Base-by-base conservation (phyloP, 1,284 basidiomycete genomes). In the Trichosporon ovoides region DNA sequence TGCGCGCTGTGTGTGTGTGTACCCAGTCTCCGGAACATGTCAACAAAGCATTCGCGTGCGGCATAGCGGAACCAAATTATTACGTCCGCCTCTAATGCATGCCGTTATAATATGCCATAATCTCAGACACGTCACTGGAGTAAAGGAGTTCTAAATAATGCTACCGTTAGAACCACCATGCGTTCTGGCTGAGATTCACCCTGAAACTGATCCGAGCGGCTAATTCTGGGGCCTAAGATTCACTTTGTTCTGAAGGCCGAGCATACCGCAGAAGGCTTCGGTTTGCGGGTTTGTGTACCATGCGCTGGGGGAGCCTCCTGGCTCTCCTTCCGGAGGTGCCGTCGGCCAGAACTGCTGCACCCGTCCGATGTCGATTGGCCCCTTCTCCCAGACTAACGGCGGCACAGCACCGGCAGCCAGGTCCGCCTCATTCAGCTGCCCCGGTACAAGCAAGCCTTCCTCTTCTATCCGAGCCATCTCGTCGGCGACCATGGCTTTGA, bases 261-360 rank as follows among this genome's bases (percentile, higher is more conserved):
- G 71, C 81, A 96, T 84, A 24, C 79, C 75, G 67, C 90, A 91
- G 65, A 97, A 88, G 1, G 91, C 87, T 56, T 85, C 85, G 0
- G 94, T 98, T 71, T 98, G 95, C 10, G 90, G 88, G 69, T 96
- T 97, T 6, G 86, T 85, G 75, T 90, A 94, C 80, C 85, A 86
- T 7, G 83, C 82, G 69, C 58, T 62, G 14, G 68, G 52, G 40
- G 72, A 66, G 22, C 77, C 77, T 1, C 79, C 79, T 6, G 76
- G 73, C 54, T 79, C 73, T 10, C 72, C 73, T 13, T 79, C 66
- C 2, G 84, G 83, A 3, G 89, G 87, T 3, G 90, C 90, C 5
- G 88, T 93, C 72, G 76, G 80, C 59, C 73, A 81, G 71, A 96
- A 96, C 53, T 76, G 77, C 77, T 95, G 92, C 38, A 85, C 82